Evolutionary conservation across 805 yeast genomes (phyloP).

Genomic region (Phaffomyces opuntiae): DNA sequence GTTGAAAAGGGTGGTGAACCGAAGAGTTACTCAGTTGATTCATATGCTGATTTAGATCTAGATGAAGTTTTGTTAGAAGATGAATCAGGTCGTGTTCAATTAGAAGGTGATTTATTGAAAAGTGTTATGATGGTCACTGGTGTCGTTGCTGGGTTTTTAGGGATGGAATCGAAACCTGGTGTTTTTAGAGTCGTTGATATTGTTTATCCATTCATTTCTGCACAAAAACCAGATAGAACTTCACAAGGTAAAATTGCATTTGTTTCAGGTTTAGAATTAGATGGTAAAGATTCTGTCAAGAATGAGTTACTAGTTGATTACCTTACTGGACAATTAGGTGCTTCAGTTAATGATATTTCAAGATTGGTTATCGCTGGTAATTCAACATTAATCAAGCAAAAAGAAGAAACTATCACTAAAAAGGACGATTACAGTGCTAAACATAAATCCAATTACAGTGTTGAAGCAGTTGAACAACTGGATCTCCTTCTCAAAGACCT

Average conservation of each 20-base stretch:
- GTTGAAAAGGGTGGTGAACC: constrained; percentile 44
- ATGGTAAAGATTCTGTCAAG: constrained; percentile 37
- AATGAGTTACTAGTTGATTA: constrained; percentile 60
- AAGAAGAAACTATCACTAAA: constrained; percentile 10
- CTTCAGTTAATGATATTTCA: constrained; percentile 29
- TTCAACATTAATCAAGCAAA: constrained; percentile 33
- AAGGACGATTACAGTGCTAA: constrained; percentile 39
- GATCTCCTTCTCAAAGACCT: constrained; percentile 54
- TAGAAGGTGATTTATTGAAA: constrained; percentile 55
- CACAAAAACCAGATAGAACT: constrained; percentile 34
- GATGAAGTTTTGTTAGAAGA: constrained; percentile 79
- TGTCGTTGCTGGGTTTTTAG: constrained; percentile 76
- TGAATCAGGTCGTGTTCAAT: constrained; percentile 78
- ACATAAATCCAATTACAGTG: constrained; percentile 44
- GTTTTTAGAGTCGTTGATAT: constrained; percentile 79
- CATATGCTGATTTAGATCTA: constrained; percentile 48
- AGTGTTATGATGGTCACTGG: constrained; percentile 75
- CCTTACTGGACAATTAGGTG: constrained; percentile 62
- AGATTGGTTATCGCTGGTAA: constrained; percentile 70
- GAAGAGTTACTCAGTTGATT: constrained; percentile 26
- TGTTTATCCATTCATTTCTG: constrained; percentile 58
- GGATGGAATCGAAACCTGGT: constrained; percentile 81
- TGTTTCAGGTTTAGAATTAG: constrained; percentile 67
- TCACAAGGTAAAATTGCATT: constrained; percentile 47
- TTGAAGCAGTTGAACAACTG: constrained; percentile 43